A percentile compares a stretch with the other conserved stretches of the same genome.
Conservation (phyloP, 352 stramenopile species). For the Pythium rhizo-oryzae region DNA sequence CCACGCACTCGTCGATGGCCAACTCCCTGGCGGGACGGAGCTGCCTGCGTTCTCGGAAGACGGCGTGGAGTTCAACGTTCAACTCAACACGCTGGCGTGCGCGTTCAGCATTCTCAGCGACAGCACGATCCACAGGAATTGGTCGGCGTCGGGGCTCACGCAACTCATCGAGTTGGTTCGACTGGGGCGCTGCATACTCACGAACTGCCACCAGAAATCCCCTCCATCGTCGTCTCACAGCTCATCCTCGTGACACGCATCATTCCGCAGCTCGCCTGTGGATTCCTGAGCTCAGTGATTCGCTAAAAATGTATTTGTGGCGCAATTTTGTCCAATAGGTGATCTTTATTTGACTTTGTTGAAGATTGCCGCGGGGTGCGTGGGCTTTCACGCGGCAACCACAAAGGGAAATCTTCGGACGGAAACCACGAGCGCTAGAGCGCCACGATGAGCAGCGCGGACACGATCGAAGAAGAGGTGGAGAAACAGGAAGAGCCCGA, state of each 20-base stretch:
- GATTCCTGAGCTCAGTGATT: conserved; percentile 22
- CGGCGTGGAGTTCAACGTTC: conserved; percentile 78
- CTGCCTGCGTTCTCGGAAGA: conserved; percentile 66
- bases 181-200: conserved; percentile 75
- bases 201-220: conserved; percentile 81
- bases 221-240: conserved; percentile 87
- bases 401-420: no score
- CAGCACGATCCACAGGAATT: conserved; percentile 28
- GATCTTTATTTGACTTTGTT: no score
- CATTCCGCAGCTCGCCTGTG: conserved; percentile 66
- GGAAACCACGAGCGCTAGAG: no score
- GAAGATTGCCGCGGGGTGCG: no score
- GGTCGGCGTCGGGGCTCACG: conserved; percentile 39
- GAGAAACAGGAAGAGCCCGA: no score
- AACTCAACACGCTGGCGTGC: conserved; percentile 81
- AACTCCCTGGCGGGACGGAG: conserved; percentile 55
- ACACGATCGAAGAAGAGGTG: no score
- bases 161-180: conserved; percentile 84
- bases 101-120: conserved; percentile 63
- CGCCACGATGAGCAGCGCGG: no score
- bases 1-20: conserved; percentile 72
- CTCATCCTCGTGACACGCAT: conserved; percentile 80
- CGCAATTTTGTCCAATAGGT: no score
- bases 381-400: no score
- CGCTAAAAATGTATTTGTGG: no score